Conservation (phyloP, 1,139 yeast species). For the Yamadazyma diddensiae region DNA sequence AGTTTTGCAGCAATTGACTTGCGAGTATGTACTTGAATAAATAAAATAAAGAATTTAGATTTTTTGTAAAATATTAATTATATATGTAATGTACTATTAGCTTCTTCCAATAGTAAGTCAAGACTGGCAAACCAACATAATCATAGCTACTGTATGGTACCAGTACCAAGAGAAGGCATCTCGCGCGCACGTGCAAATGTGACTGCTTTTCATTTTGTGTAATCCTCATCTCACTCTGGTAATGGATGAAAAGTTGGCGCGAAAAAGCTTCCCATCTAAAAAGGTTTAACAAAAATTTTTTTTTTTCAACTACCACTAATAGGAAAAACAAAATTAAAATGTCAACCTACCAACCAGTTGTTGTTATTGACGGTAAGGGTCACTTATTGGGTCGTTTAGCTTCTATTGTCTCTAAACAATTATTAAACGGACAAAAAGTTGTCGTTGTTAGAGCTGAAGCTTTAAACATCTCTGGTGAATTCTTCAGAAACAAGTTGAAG, state of each 20-base stretch:
- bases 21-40: no score
- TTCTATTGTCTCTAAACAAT: conserved; percentile 96
- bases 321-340: conserved; percentile 33
- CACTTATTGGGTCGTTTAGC: conserved; percentile 99
- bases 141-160: no score
- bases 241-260: conserved; percentile 2
- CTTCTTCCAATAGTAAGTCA: no score
- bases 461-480: conserved; percentile 98
- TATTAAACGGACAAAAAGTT: conserved; percentile 96
- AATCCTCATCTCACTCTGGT: no score
- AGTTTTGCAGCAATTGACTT: no score
- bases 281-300: conserved; percentile 8
- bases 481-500: conserved; percentile 99
- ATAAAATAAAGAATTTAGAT: no score
- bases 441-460: conserved; percentile 98
- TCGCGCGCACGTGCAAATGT: conserved; percentile 6
- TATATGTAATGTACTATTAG: no score
- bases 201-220: conserved; percentile 11
- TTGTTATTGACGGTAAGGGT: conserved; percentile 98
- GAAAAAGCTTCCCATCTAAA: conserved; percentile 4
- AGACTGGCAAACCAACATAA: no score
- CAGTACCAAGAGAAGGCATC: no score
- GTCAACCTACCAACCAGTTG: conserved; percentile 95
- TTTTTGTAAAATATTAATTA: no score
- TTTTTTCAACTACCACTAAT: conserved; percentile 9